Evolutionary conservation across 345 rosid genomes (phyloP).

Genomic region (Kandelia obovata): DNA sequence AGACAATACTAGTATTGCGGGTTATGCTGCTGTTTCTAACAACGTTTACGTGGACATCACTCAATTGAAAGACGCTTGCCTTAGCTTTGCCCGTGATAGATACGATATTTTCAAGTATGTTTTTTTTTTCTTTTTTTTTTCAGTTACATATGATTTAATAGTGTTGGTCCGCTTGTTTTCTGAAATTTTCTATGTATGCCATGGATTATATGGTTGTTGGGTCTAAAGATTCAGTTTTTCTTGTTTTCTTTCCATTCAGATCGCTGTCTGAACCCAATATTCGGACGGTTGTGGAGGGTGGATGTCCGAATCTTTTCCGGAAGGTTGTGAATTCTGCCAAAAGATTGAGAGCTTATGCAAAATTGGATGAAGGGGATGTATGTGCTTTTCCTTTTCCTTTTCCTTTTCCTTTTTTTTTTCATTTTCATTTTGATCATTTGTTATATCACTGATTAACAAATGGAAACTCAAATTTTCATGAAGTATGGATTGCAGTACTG

Average conservation of each 20-base stretch:
- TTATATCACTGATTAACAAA: neutral
- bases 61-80: constrained; percentile 67
- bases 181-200: neutral
- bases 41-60: constrained; percentile 49
- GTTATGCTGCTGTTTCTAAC: neutral
- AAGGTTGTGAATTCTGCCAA: constrained; percentile 79
- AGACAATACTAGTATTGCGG: neutral
- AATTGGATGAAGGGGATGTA: constrained; percentile 85
- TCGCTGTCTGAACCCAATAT: constrained; percentile 55
- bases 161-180: neutral
- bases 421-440: neutral
- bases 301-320: constrained; percentile 80
- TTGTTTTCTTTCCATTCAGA: constrained; percentile 38
- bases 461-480: neutral
- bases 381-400: constrained; percentile 16
- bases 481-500: neutral
- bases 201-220: neutral
- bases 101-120: constrained; percentile 68
- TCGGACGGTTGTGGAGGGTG: constrained; percentile 61
- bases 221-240: neutral
- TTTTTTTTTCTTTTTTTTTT: neutral
- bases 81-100: constrained; percentile 85
- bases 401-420: neutral
- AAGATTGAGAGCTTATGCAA: constrained; percentile 67
- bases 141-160: neutral